Conservation (phyloP, 163 green algal species). For the Volvox carteri region DNA sequence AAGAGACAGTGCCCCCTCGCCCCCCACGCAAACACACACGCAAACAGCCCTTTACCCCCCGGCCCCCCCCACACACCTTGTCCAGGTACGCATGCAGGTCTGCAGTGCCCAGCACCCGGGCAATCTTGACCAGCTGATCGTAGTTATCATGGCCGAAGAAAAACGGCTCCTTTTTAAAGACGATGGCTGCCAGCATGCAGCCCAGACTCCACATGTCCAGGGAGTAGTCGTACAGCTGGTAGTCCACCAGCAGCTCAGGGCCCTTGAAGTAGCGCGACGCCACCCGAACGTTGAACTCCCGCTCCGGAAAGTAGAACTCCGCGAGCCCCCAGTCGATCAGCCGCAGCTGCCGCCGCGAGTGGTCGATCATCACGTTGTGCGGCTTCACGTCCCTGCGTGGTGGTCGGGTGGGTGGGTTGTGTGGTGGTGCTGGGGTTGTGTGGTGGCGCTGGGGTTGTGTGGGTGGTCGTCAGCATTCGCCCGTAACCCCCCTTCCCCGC, state of each 20-base stretch:
- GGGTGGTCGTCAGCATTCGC: too few relatives aligned
- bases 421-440: too few relatives aligned
- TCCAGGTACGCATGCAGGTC: conserved; percentile 92
- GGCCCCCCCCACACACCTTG: conserved; percentile 18
- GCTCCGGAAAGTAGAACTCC: conserved; percentile 95
- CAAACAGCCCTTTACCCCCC: too few relatives aligned
- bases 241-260: conserved; percentile 88
- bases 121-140: conserved; percentile 98
- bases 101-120: conserved; percentile 95
- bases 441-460: too few relatives aligned
- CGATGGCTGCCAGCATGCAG: conserved; percentile 88
- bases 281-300: conserved; percentile 95
- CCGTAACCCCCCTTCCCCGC: too few relatives aligned
- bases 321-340: conserved; percentile 99
- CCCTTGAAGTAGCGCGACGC: conserved; percentile 95
- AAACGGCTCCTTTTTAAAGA: conserved; percentile 96
- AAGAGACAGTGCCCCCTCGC: too few relatives aligned
- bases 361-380: conserved; percentile 99
- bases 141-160: conserved; percentile 99
- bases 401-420: background rate
- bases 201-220: conserved; percentile 98
- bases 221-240: conserved; percentile 98
- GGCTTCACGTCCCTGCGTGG: conserved; percentile 94
- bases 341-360: conserved; percentile 90
- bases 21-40: too few relatives aligned